Evolutionary conservation across 768 basidiomycete species (phyloP), one percentile per base, ranked within the genome.

Genomic region (Tylopilus rubrobrunneus): DNA sequence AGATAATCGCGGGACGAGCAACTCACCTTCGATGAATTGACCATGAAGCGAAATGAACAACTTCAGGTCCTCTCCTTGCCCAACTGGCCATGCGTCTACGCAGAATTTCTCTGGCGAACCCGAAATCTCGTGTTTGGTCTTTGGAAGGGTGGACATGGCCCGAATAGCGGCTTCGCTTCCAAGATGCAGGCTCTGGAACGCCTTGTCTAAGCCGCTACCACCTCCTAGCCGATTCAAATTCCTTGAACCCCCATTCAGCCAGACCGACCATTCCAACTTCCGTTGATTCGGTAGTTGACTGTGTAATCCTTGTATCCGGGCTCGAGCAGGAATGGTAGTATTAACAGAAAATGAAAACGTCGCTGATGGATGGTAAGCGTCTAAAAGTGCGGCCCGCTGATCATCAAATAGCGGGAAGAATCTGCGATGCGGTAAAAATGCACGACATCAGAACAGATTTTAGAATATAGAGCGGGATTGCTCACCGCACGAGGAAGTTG

Each of bases 331-430:
- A 56, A 95, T 88, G 7, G 81, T 67, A 1, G 94, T 95, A 67
- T 94, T 95, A 62, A 83, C 82, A 19, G 87, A 88, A 67, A 86
- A 89, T 1, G 94, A 97, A 67, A 98, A 94, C 8, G 93, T 95
- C n/a, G 95, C 89, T 11, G 80, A 73, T 1, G 89, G 83, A 55
- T 89, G 82, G 67, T 98, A 99, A 19, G 80, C 91, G 44, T 86
- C 76, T 15, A 81, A 63, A 7, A 98, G 78, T 0, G 76, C 71
- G 0, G 78, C 71, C 17, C 96, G 84, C 58, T 89, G 82, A 19
- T 73, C 78, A 68, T 99, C 97, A 68, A 90, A 95, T 2, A 83
- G 68, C 9, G 86, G 82, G 73, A 98, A 94, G 71, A 87, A 97
- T 46, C 92, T 95, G 56, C 11, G 11, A 39, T 10, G 55, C 15